Evolutionary conservation across 495 filamentous ascomycete species (phyloP).

Genomic region (Neurospora terricola): DNA sequence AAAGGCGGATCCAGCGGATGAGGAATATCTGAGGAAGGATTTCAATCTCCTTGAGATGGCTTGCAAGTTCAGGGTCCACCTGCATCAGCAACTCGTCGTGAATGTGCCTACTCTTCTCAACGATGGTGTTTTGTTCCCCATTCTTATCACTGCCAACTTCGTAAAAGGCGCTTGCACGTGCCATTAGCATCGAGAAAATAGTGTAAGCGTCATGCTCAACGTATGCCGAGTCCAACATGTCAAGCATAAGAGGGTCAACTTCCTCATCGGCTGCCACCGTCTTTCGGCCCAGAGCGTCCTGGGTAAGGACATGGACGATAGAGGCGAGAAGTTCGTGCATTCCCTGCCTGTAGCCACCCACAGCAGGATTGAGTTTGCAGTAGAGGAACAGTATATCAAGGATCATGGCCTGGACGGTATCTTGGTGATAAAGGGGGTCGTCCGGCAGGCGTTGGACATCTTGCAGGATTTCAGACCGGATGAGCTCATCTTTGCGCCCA

Average conservation of each 20-base stretch:
- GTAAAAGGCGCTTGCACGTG: conserved; percentile 77
- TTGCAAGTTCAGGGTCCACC: conserved; percentile 71
- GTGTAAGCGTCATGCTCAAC: conserved; percentile 89
- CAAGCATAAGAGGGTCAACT: conserved; percentile 41
- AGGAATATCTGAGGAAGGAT: conserved; percentile 95
- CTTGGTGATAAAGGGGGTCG: conserved; percentile 76
- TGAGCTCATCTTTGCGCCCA: conserved; percentile 69
- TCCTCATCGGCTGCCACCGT: conserved; percentile 11
- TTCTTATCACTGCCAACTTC: conserved; percentile 44
- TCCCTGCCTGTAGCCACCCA: conserved; percentile 83
- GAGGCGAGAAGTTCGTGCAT: conserved; percentile 96
- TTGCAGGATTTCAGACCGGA: conserved; percentile 85
- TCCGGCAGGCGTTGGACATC: conserved; percentile 94
- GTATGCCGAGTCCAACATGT: conserved; percentile 58
- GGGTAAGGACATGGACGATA: conserved; percentile 76
- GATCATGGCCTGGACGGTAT: conserved; percentile 68
- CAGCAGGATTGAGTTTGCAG: conserved; percentile 80
- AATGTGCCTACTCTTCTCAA: conserved; percentile 74
- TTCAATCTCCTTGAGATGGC: conserved; percentile 73
- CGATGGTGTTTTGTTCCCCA: conserved; percentile 53
- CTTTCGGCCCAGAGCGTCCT: conserved; percentile 55
- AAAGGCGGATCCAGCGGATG: conserved; percentile 88
- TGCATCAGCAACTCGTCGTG: conserved; percentile 69
- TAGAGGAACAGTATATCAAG: conserved; percentile 87
- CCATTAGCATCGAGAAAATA: conserved; percentile 79